Evolutionary conservation across 1,284 basidiomycete genomes (phyloP).

Genomic region (Athelia psychrophila): DNA sequence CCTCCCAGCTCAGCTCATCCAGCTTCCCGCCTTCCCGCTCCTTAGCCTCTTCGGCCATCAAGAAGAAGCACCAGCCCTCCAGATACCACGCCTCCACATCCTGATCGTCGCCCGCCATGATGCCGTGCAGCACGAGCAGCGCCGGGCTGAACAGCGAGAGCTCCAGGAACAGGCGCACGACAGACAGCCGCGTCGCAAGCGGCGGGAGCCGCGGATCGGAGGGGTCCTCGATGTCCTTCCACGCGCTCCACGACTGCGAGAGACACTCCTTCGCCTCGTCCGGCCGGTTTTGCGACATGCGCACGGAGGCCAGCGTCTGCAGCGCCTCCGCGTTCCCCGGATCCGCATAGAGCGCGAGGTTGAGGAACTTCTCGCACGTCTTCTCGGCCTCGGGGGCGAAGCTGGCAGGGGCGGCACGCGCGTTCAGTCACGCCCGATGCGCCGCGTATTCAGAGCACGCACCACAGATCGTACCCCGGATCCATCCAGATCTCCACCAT

Average conservation of each 20-base stretch:
- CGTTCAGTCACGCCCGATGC: neutral
- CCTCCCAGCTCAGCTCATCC: constrained; percentile 68
- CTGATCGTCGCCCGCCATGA: constrained; percentile 83
- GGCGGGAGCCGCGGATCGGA: constrained; percentile 67
- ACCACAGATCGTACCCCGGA: constrained; percentile 86
- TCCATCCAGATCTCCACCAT: constrained; percentile 99
- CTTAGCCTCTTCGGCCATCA: constrained; percentile 68
- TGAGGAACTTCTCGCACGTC: constrained; percentile 79
- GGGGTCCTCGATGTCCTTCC: constrained; percentile 79
- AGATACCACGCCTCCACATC: constrained; percentile 93
- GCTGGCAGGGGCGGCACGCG: constrained; percentile 36
- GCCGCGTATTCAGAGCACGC: constrained; percentile 20
- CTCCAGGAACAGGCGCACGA: constrained; percentile 86
- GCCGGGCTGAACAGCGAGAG: constrained; percentile 69
- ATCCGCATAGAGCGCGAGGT: constrained; percentile 71
- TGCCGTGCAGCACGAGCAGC: constrained; percentile 73
- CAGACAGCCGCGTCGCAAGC: constrained; percentile 68
- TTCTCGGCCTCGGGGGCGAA: constrained; percentile 78
- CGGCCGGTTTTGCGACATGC: constrained; percentile 83
- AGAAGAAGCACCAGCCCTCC: constrained; percentile 92
- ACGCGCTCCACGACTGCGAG: constrained; percentile 67
- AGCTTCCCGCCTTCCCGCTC: constrained; percentile 50
- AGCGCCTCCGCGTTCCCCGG: constrained; percentile 80
- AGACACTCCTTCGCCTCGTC: constrained; percentile 76
- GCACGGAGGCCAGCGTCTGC: constrained; percentile 82